Evolutionary conservation across 2,329 filamentous ascomycete genomes (phyloP).

Genomic region (Tothia fuscella): DNA sequence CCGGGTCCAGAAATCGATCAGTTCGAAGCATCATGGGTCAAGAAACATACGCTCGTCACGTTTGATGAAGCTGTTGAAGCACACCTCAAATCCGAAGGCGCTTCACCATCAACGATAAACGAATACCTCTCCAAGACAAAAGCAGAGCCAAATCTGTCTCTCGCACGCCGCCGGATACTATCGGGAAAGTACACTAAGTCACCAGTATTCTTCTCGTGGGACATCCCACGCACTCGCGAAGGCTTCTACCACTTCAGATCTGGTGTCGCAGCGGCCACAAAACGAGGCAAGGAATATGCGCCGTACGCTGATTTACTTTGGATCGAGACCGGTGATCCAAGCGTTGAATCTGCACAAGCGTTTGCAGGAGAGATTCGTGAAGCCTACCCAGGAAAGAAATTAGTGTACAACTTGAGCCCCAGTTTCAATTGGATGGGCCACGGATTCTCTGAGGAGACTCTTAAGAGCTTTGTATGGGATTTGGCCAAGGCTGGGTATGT

Average conservation of each 20-base stretch:
- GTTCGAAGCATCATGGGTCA: conserved; percentile 82
- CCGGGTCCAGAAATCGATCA: conserved; percentile 68
- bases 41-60: conserved; percentile 69
- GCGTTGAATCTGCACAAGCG: conserved; percentile 60
- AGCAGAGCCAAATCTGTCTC: conserved; percentile 59
- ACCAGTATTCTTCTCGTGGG: conserved; percentile 76
- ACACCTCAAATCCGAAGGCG: conserved; percentile 57
- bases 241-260: conserved; percentile 86
- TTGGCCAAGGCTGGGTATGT: conserved; percentile 77
- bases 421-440: conserved; percentile 99
- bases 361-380: conserved; percentile 68
- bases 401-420: conserved; percentile 93
- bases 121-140: conserved; percentile 53
- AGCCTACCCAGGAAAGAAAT: conserved; percentile 63
- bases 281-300: conserved; percentile 81
- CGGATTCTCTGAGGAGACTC: conserved; percentile 69
- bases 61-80: conserved; percentile 83
- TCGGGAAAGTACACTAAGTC: conserved; percentile 54
- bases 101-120: conserved; percentile 50
- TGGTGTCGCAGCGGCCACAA: conserved; percentile 76
- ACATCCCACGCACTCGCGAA: conserved; percentile 83
- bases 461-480: conserved; percentile 94
- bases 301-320: conserved; percentile 91
- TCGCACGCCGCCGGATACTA: conserved; percentile 63
- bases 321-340: conserved; percentile 90